Conservation (phyloP, 2,329 filamentous ascomycete species). For the Xylaria sp. region DNA sequence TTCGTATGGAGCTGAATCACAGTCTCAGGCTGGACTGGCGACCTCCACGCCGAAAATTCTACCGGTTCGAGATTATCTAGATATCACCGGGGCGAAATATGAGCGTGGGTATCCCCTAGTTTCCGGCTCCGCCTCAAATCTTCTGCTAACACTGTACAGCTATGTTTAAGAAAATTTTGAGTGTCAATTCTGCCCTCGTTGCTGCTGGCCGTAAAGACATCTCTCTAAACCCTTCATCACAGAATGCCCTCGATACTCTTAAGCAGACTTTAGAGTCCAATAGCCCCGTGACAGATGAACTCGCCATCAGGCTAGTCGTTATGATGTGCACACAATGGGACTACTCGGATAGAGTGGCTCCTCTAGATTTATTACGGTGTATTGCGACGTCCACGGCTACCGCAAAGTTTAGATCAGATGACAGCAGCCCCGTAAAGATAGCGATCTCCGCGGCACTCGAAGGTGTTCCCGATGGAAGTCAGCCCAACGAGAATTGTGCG, state of each 20-base stretch:
- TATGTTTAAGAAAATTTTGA: constrained; percentile 77
- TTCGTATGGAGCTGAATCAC: constrained; percentile 77
- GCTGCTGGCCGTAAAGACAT: constrained; percentile 73
- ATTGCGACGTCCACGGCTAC: constrained; percentile 71
- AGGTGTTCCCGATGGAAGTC: constrained; percentile 59
- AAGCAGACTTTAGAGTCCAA: constrained; percentile 67
- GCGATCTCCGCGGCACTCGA: constrained; percentile 48
- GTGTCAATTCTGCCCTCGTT: constrained; percentile 76
- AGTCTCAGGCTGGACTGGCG: constrained; percentile 76
- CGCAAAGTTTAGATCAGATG: constrained; percentile 62
- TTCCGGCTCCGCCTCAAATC: background rate
- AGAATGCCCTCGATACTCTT: constrained; percentile 65
- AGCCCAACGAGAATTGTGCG: constrained; percentile 75
- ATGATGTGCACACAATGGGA: constrained; percentile 82
- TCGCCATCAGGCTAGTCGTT: constrained; percentile 67
- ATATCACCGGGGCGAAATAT: constrained; percentile 75
- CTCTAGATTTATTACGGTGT: constrained; percentile 86
- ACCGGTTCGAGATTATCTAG: constrained; percentile 80
- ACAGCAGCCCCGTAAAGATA: constrained; percentile 65
- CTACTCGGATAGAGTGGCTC: constrained; percentile 77
- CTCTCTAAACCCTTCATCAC: constrained; percentile 74
- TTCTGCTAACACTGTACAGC: constrained; percentile 43
- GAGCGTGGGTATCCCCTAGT: constrained; percentile 49
- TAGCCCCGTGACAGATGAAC: constrained; percentile 54
- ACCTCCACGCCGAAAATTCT: constrained; percentile 59